phyloP scores from a whole-genome alignment of 2,329 filamentous ascomycete species.

The Trichocomaceae sp. region DNA sequence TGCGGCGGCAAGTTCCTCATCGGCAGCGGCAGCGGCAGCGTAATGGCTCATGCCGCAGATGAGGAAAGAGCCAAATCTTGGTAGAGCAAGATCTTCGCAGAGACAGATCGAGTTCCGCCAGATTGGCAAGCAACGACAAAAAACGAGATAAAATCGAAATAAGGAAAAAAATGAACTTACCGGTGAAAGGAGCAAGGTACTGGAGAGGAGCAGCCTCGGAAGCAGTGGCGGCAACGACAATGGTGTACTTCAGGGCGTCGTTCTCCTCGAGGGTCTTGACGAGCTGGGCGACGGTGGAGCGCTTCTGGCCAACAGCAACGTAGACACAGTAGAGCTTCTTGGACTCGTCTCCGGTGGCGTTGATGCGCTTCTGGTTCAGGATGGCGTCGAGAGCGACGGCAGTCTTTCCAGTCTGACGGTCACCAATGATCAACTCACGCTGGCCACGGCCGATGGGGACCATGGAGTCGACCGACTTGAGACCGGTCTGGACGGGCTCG shows the following conservation, averaged over 20 bases:
- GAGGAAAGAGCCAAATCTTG: background rate
- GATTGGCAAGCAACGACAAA: background rate
- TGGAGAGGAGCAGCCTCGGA: constrained; percentile 94
- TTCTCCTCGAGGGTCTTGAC: constrained; percentile 99
- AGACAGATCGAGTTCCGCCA: constrained; percentile 2
- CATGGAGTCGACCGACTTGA: constrained; percentile 99
- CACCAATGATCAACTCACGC: constrained; percentile 99
- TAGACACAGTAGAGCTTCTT: constrained; percentile 99
- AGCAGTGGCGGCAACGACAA: constrained; percentile 90
- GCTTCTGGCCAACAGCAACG: constrained; percentile 98
- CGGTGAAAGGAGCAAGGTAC: constrained; percentile 91
- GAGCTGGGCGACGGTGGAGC: constrained; percentile 96
- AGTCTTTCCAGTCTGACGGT: constrained; percentile 99
- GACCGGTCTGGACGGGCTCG: constrained; percentile 97
- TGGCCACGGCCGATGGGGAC: constrained; percentile 99
- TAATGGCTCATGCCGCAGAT: background rate
- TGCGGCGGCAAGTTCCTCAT: constrained; percentile 15
- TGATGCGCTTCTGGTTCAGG: constrained; percentile 99
- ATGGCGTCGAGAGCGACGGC: constrained; percentile 97
- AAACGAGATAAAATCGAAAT: constrained; percentile 5
- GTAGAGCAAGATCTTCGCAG: background rate
- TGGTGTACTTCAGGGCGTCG: constrained; percentile 97
- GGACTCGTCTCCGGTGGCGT: constrained; percentile 73
- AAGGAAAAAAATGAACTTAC: constrained; percentile 31
- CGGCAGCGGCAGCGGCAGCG: background rate